Evolutionary conservation across 306 rosid species (phyloP).

Genomic region (Boehmeria nivea): DNA sequence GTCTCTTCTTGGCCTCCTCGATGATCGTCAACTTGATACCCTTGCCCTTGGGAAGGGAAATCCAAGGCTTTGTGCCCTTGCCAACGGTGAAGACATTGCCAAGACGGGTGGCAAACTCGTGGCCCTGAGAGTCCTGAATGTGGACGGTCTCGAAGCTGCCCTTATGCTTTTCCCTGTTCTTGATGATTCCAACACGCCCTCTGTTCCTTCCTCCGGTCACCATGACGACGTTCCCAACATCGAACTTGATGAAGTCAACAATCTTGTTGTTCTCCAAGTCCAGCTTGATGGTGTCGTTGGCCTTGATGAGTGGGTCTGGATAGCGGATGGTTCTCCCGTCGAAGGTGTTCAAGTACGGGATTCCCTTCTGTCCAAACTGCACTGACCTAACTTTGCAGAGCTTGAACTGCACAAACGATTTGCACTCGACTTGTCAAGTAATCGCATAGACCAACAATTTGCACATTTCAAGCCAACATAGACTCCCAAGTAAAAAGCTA

Average conservation of each 20-base stretch:
- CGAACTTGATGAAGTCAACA: slow-evolving; percentile 74
- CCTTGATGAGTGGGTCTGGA: slow-evolving; percentile 77
- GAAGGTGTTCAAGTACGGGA: slow-evolving; percentile 70
- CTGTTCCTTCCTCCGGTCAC: slow-evolving; percentile 83
- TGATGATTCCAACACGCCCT: slow-evolving; percentile 83
- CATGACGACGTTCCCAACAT: slow-evolving; percentile 81
- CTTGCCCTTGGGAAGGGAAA: slow-evolving; percentile 85
- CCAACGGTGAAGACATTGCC: slow-evolving; percentile 75
- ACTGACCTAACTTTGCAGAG: slow-evolving; percentile 87
- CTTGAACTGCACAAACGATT: slow-evolving; percentile 53
- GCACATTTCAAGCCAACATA: too few species aligned
- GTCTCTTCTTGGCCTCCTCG: slow-evolving; percentile 83
- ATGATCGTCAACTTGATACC: slow-evolving; percentile 74
- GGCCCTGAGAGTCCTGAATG: slow-evolving; percentile 73
- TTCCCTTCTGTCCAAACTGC: slow-evolving; percentile 75
- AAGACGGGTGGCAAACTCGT: slow-evolving; percentile 74
- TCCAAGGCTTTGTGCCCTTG: slow-evolving; percentile 78
- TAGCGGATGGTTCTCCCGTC: slow-evolving; percentile 89
- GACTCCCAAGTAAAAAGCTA: too few species aligned
- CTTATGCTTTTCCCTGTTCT: slow-evolving; percentile 81
- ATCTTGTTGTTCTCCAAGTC: slow-evolving; percentile 68
- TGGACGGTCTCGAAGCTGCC: slow-evolving; percentile 81
- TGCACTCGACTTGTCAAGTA: background rate
- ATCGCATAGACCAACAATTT: too few species aligned
- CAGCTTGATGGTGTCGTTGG: slow-evolving; percentile 76